These are phyloP conservation scores for Eucalyptus curtisii DNA, from an alignment of 345 rosid genomes.

Conservation along the genomic window DNA sequence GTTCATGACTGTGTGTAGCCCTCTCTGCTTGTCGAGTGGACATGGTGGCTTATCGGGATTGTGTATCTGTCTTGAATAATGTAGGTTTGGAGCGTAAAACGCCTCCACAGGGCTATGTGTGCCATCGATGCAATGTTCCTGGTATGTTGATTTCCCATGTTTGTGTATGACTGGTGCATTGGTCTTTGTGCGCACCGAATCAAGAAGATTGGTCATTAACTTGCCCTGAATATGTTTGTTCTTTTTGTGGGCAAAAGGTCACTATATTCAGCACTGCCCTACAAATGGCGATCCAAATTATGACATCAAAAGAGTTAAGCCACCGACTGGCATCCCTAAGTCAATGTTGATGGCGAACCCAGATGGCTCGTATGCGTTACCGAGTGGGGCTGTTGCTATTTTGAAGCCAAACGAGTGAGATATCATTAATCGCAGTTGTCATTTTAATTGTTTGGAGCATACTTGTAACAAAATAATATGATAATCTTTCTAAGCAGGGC, in stretches of 20 bases:
- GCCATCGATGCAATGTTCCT: conserved; percentile 92
- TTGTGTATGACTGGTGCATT: neutral
- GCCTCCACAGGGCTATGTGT: conserved; percentile 92
- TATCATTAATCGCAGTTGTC: neutral
- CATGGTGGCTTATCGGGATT: neutral
- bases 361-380: conserved; percentile 96
- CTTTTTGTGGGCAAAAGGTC: conserved; percentile 35
- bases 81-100: conserved; percentile 92
- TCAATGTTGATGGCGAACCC: conserved; percentile 94
- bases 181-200: neutral
- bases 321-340: conserved; percentile 96
- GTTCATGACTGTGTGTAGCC: neutral
- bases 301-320: conserved; percentile 86
- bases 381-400: conserved; percentile 94
- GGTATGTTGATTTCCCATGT: conserved; percentile 34
- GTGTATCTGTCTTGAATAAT: conserved; percentile 8
- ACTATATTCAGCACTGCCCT: conserved; percentile 98
- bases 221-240: neutral
- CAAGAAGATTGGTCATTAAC: neutral
- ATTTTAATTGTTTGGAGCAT: neutral
- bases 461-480: neutral
- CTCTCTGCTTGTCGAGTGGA: neutral
- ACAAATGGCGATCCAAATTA: conserved; percentile 94
- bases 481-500: conserved; percentile 38
- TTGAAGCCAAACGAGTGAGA: conserved; percentile 94